Evolutionary conservation across 1,139 yeast genomes (phyloP), one percentile per base, ranked within the genome.

Genomic region (Saccharomyces hybrid): DNA sequence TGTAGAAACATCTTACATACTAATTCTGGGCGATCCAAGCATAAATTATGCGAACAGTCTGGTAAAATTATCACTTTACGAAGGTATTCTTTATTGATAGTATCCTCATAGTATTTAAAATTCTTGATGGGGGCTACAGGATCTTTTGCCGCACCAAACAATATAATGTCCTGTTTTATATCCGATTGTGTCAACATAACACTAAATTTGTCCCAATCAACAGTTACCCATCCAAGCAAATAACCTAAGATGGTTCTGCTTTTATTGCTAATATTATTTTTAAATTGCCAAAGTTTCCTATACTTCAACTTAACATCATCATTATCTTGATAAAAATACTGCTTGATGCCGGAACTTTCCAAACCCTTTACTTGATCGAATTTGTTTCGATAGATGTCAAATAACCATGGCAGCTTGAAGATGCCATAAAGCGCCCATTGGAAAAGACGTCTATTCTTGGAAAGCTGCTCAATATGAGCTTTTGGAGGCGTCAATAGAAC

Each of bases 311-410:
- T 46, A 4, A 52, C 46, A 14, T 50, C 49, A 5, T 57, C 50
- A 9, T 46, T 28, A 23, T 55, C 57, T 20, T 59, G 57, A 51
- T 57, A 57, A 46, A 65, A 66, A 51, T 65, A 67, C 23, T 57
- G 57, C 47, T 53, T 56, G n/a, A 67, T 67, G 0, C 71, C 71
- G 4, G 68, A 61, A 51, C 70, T 66, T 26, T 60, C 29, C 11
- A 67, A 54, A 13, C 71, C 71, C 47, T 61, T 65, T 27, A 56
- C 56, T 53, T 66, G 70, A 52, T 67, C 71, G 46, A 66, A 65
- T 51, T 59, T 55, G 2, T 51, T 55, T 52, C 71, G 60, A 52
- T 65, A 66, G 44, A 60, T 56, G 50, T 66, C 67, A 48, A 66
- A 61, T 13, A 64, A 8, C 56, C 61, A 57, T 1, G 70, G 68